Evolutionary conservation across 441 rosid genomes (phyloP), one percentile per base, ranked within the genome.

Genomic region (Aquilaria agallochum): DNA sequence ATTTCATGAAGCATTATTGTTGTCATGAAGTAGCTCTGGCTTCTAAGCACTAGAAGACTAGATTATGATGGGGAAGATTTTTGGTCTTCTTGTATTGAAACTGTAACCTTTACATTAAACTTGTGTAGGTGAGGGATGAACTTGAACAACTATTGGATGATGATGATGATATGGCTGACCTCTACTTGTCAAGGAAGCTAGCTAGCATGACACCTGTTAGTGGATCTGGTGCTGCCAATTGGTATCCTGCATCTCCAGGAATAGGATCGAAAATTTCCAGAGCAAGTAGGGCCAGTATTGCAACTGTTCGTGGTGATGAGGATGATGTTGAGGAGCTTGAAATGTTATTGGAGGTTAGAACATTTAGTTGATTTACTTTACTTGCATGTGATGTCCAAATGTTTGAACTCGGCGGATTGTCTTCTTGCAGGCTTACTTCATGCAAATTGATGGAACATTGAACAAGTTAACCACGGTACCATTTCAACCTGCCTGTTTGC

Each of bases 311-410:
- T 56, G 95, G 87, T 27, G 93, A 92, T 30, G 98, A 95, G 73
- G 83, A 92, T 68, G 96, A 95, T 68, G 99, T 95, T 49, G 98
- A 95, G 81, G 99, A 89, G 83, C 97, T 95, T 68, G 98, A 92
- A 80, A 95, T 95, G 99, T 78, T 95, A 56, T 85, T 95, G 13
- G 99, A 95, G 97, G 99, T 93, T 66, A 54, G 49, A 53, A 5
- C 0, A 31, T 44, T 51, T 12, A 46, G 44, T 63, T 31, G 36
- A 49, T 34, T 36, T 50, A 27, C 50, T 50, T 50, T 62, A 44
- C 32, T 13, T 48, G 54, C 36, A 31, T 55, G 12, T 31, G 30
- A 32, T 56, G n/a, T 57, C 69, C 55, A 56, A 63, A 40, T 11
- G 31, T 68, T 58, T 74, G 12, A 76, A 34, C 30, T 44, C 51